Conservation (phyloP, 148 eudicot genomes). For the Linanthus parryae region DNA sequence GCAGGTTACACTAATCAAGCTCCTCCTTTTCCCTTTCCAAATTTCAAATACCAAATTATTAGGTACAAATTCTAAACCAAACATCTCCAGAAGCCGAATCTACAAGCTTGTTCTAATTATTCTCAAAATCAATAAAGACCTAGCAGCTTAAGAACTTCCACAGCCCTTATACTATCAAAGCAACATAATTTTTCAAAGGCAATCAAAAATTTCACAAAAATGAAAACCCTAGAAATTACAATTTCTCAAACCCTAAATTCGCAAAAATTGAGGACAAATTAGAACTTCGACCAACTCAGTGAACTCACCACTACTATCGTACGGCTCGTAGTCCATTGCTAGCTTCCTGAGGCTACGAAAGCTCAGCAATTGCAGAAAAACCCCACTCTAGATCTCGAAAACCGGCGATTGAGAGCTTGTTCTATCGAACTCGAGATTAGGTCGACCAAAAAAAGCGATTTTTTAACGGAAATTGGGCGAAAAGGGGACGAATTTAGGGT, state of each 20-base stretch:
- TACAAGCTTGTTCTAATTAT: too few relatives aligned
- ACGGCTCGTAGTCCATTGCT: slow-evolving; percentile 1
- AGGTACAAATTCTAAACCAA: too few relatives aligned
- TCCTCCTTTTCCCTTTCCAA: too few relatives aligned
- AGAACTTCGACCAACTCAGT: background rate
- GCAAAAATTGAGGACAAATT: background rate
- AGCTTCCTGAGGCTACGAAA: background rate
- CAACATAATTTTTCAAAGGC: background rate
- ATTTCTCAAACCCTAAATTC: background rate
- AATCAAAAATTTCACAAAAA: too few relatives aligned
- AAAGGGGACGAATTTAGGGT: background rate
- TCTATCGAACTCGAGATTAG: background rate
- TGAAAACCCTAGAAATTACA: background rate
- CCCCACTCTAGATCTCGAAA: background rate
- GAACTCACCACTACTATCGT: slow-evolving; percentile 6
- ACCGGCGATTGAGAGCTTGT: background rate
- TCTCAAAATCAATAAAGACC: background rate
- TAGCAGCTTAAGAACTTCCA: background rate
- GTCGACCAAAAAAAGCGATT: background rate
- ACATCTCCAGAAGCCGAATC: too few relatives aligned
- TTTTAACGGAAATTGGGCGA: background rate
- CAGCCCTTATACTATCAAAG: background rate
- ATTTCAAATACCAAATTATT: too few relatives aligned
- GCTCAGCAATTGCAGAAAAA: background rate
- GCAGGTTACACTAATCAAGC: too few relatives aligned